Conservation (phyloP, 1,284 basidiomycete species). For the Clitocybe nebularis region DNA sequence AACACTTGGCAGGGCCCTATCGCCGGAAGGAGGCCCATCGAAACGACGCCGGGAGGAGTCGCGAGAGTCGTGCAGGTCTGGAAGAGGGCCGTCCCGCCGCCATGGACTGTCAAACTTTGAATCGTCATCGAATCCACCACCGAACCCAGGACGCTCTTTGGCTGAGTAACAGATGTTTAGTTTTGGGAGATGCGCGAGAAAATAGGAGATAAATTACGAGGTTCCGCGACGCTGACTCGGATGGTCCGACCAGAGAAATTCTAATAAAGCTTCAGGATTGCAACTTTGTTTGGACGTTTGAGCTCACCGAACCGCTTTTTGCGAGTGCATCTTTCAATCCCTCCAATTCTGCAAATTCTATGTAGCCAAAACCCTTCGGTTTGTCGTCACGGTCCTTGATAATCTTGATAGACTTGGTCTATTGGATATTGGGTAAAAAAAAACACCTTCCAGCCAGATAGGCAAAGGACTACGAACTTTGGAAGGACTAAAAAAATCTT, state of each 20-base stretch:
- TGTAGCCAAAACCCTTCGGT: conserved; percentile 97
- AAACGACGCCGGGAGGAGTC: conserved; percentile 62
- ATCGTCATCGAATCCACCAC: conserved; percentile 52
- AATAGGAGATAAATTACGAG: conserved; percentile 57
- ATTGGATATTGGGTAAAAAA: conserved; percentile 6
- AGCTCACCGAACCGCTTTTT: conserved; percentile 60
- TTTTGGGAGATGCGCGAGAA: conserved; percentile 4
- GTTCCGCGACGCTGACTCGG: conserved; percentile 93
- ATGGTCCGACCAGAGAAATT: conserved; percentile 76
- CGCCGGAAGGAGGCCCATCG: conserved; percentile 46
- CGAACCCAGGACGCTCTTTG: conserved; percentile 65
- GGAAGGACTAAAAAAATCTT: conserved; percentile 69
- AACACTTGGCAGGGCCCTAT: conserved; percentile 40
- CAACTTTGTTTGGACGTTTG: conserved; percentile 3
- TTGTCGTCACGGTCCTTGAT: conserved; percentile 90
- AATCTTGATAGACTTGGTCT: conserved; percentile 87
- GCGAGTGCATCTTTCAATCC: conserved; percentile 80
- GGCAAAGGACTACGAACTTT: conserved; percentile 42
- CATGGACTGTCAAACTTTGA: conserved; percentile 77
- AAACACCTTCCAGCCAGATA: conserved; percentile 1
- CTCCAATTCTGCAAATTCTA: conserved; percentile 87
- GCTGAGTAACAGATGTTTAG: conserved; percentile 37
- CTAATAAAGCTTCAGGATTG: conserved; percentile 31
- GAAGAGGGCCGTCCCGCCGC: conserved; percentile 86
- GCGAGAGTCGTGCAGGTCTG: conserved; percentile 50